Base-by-base conservation (phyloP, 2,329 filamentous ascomycete species). In the Camillea tinctor region DNA sequence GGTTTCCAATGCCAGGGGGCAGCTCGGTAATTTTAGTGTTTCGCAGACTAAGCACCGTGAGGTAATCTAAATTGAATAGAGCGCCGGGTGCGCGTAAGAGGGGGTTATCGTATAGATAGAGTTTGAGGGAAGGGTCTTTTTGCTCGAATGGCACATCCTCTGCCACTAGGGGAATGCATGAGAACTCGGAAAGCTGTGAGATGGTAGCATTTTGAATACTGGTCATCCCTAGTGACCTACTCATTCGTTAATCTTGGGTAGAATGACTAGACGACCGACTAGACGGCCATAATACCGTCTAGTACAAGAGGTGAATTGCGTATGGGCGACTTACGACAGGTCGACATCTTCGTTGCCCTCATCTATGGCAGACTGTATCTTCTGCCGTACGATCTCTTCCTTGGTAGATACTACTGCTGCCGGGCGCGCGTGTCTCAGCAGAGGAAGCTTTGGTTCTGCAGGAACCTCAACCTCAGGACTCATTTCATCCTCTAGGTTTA, bases 41-140 rank as follows among this genome's bases (percentile, higher is more conserved):
- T 40, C 89, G 84, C 17, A 92, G 77, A 66, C 84, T 90, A 13
- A 92, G 80, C 17, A 87, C 83, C 0, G 84, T 87, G 26, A 92
- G 76, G 66, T 85, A 77, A 21, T 85, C 76, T 2, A 92, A 75
- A 52, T 84, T 80, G 67, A 90, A 89, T 2, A 92, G 73, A 53
- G 84, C 82, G 1, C 79, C 76, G 0, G 89, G 89, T 1, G 90
- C 75, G 15, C 75, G 75, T 2, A 71, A 73, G 3, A 92, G 78
- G 0, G 73, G 70, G 68, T 92, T 92, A 56, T 78, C 79, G 13
- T 82, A 81, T 15, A 92, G 75, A 60, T 84, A 88, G 1, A 92
- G 72, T 66, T 86, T 81, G 52, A 92, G 75, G 55, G 80, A 75
- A 0, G 88, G 86, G 5, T 85, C 83, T 57, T 82, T 78, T 4